Base-by-base conservation (phyloP, 176 grass and related monocot genomes). In the Phragmites australis region DNA sequence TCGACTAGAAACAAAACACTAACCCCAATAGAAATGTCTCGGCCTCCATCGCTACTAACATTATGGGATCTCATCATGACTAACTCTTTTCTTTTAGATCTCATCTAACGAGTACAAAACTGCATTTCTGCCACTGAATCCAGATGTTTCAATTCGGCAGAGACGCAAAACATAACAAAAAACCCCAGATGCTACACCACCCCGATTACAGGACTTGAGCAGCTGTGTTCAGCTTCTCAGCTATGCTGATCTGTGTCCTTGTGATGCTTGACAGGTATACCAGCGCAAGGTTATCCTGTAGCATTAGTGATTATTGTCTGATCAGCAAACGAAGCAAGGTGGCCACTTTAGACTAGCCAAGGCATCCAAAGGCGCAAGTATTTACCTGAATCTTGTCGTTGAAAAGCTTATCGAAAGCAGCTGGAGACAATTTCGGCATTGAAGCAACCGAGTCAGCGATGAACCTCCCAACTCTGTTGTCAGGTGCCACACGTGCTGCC, bases 191-290 rank as follows among this genome's bases (percentile, higher is more conserved):
- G 4, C 48, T 12, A 50, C 9, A 27, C 77, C 10, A 65, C 74
- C 10, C n/a, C n/a, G n/a, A 77, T 82, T 81, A 98, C 84, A 94
- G 78, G 54, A 91, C 82, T 69, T 98, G 95, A 52, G 95, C 95
- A 0, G 90, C 92, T 0, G 95, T 98, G 63, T 98, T 98, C 84
- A 98, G 76, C 87, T 98, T 98, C 75, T 98, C 95, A 0, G 95
- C 95, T 50, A 96, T 82, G 68, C 76, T 89, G 15, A 99, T 94
- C 48, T 99, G 97, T 18, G 93, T 93, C 79, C 90, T 91, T 40
- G 88, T 93, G 47, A 99, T 90, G 84, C 97, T 99, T 65, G 90
- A 91, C 50, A 99, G 75, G 67, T 99, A 99, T 40, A 99, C 84
- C 47, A 99, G 79, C 0, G 90, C 84, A 67, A 99, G 82, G 74